Percentiles rank a stretch among this genome's conserved stretches.
These are phyloP conservation scores for Boechera stricta DNA, from an alignment of 345 rosid species.

Conservation along the genomic window DNA sequence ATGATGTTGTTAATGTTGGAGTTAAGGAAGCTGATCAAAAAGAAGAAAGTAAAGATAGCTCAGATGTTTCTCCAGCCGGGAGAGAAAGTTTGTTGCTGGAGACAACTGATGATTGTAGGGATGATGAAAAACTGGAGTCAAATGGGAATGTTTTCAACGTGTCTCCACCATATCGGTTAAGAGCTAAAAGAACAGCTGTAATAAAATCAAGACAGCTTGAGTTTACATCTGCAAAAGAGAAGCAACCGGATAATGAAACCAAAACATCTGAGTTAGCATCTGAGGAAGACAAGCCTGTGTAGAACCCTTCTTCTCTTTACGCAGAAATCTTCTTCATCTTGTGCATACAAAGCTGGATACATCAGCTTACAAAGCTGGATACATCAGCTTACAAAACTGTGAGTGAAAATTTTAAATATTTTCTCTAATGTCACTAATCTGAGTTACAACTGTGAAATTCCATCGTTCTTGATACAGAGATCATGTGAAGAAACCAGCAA, in stretches of 20 bases:
- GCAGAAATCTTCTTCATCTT: slow-evolving; percentile 14
- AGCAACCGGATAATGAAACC: slow-evolving; percentile 42
- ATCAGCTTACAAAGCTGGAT: slow-evolving; percentile 11
- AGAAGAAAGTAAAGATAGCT: slow-evolving; percentile 43
- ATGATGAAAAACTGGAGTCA: slow-evolving; percentile 33
- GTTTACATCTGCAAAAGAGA: slow-evolving; percentile 58
- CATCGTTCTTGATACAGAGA: slow-evolving; percentile 9
- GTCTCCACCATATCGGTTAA: slow-evolving; percentile 86
- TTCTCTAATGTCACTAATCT: not conserved
- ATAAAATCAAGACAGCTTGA: slow-evolving; percentile 90
- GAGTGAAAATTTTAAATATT: not conserved
- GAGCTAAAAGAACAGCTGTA: slow-evolving; percentile 71
- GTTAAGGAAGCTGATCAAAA: slow-evolving; percentile 42
- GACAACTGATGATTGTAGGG: slow-evolving; percentile 49
- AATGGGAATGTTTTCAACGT: slow-evolving; percentile 57
- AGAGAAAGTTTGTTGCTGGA: slow-evolving; percentile 41
- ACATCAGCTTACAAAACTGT: slow-evolving; percentile 9
- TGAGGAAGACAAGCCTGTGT: slow-evolving; percentile 33
- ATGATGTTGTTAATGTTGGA: slow-evolving; percentile 7
- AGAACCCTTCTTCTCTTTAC: not conserved
- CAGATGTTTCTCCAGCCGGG: slow-evolving; percentile 42
- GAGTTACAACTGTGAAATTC: not conserved
- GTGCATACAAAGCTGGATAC: slow-evolving; percentile 32
- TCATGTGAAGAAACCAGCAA: slow-evolving; percentile 18
- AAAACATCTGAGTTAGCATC: slow-evolving; percentile 43